phyloP scores from a whole-genome alignment of 1,139 yeast genomes.

The Suhomyces bribrorum region DNA sequence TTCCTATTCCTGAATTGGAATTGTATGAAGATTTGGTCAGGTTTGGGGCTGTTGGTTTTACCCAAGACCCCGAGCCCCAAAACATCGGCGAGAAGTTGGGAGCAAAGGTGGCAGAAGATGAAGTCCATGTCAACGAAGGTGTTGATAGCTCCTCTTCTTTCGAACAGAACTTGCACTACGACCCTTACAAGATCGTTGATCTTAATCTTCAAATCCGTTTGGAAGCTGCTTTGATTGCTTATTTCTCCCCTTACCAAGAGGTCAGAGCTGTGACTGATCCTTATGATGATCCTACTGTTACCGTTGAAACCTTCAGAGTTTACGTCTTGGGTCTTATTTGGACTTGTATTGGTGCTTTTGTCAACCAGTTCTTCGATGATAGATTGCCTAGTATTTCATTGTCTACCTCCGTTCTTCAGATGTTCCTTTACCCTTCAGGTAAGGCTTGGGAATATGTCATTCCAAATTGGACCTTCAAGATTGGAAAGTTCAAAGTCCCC shows the following conservation, averaged over 20 bases:
- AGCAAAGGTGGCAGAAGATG: neutral
- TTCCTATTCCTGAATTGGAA: conserved; percentile 22
- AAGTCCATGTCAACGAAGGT: conserved; percentile 1
- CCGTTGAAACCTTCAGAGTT: conserved; percentile 58
- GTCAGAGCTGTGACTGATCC: conserved; percentile 60
- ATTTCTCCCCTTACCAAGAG: conserved; percentile 64
- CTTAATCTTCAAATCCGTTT: conserved; percentile 19
- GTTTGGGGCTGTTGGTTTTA: too few species aligned
- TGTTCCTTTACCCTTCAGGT: conserved; percentile 62
- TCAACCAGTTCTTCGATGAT: conserved; percentile 59
- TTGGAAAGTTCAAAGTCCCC: conserved; percentile 19
- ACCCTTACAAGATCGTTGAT: conserved; percentile 11
- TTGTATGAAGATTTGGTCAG: conserved; percentile 16
- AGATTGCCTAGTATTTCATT: conserved; percentile 54
- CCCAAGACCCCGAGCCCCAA: neutral
- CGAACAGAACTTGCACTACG: neutral
- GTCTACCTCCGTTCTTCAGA: conserved; percentile 53
- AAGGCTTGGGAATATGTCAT: conserved; percentile 21
- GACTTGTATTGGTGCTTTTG: conserved; percentile 55
- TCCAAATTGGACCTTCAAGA: conserved; percentile 23
- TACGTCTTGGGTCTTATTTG: conserved; percentile 57
- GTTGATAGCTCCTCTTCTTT: neutral
- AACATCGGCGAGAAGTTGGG: neutral
- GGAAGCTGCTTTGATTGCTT: conserved; percentile 38
- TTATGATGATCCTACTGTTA: conserved; percentile 48